Evolutionary conservation across 768 basidiomycete species (phyloP), one percentile per base, ranked within the genome.

Genomic region (Chalciporus piperatus): DNA sequence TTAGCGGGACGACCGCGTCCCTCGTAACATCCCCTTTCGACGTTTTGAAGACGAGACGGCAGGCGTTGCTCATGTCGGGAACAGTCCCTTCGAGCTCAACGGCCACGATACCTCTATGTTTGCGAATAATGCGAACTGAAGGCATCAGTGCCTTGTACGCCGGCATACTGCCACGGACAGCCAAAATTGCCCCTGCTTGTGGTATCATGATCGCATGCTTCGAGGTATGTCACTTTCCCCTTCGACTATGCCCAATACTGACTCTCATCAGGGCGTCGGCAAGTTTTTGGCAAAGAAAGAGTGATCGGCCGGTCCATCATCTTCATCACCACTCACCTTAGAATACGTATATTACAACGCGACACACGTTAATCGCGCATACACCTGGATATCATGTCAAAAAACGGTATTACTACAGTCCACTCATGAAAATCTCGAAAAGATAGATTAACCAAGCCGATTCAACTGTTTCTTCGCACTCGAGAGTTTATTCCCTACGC

Each of bases 201-300:
- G 96, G 96, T 20, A 87, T 99, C 58, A 98, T 98, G 96, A 97
- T 98, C 66, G 84, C 90, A 50, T 94, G 87, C 68, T 98, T 87
- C 65, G 95, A 98, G 83, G 94, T 84, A 59, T 27, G 79, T 40
- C 20, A 17, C 35, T 47, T 46, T 51, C 30, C 20, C 22, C 23
- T 22, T 50, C 12, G 51, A 32, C 23, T 41, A 6, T 51, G 69
- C 32, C 30, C 22, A 23, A 51, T 32, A 12, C 58, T 64, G 38
- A 67, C 47, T 10, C 14, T 9, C 1, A 20, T 27, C 25, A 87
- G 85, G 84, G 86, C 42, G 72, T 88, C 49, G 85, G 84, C 45
- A 75, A 69, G 54, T 64, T 77, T 38, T 66, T 88, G 56, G 66
- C 74, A 33, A 75, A 73, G 57, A 68, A 54, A 23, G 56, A 66